Evolutionary conservation across 2,329 filamentous ascomycete genomes (phyloP).

Genomic region (Botrytis cinerea): DNA sequence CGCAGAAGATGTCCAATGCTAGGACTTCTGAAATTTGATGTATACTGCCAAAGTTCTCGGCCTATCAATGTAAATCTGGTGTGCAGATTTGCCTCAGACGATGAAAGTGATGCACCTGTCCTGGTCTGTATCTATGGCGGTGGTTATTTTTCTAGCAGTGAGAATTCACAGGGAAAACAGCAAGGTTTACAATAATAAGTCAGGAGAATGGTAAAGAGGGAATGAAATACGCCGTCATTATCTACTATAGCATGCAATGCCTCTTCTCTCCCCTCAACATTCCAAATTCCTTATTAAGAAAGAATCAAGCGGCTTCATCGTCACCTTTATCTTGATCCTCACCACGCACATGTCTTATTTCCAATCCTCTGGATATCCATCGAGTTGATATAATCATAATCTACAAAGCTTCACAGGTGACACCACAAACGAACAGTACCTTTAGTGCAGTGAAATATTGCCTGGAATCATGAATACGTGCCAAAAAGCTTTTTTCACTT

Average conservation of each 20-base stretch:
- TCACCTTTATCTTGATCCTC: background rate
- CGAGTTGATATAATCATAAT: conserved; percentile 50
- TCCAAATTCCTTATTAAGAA: conserved; percentile 38
- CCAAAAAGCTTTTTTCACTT: conserved; percentile 44
- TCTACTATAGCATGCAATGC: conserved; percentile 53
- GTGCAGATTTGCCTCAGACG: background rate
- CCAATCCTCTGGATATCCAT: conserved; percentile 54
- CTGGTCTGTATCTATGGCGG: conserved; percentile 42
- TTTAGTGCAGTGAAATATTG: conserved; percentile 34
- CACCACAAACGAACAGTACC: conserved; percentile 16
- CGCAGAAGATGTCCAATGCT: background rate
- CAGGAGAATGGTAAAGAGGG: conserved; percentile 41
- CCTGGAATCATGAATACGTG: conserved; percentile 39
- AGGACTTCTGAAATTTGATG: background rate
- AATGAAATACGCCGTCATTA: conserved; percentile 39
- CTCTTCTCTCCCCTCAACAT: conserved; percentile 50
- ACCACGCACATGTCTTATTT: conserved; percentile 53
- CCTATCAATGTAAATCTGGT: background rate
- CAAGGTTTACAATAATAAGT: conserved; percentile 42
- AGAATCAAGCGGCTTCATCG: background rate
- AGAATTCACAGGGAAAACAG: conserved; percentile 43
- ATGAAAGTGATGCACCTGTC: background rate
- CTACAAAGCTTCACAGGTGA: conserved; percentile 52
- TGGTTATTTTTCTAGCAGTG: conserved; percentile 46
- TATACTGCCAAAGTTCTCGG: background rate